Evolutionary conservation across 2,329 filamentous ascomycete genomes (phyloP).

Genomic region (Ceratocystiopsis brevicomis): DNA sequence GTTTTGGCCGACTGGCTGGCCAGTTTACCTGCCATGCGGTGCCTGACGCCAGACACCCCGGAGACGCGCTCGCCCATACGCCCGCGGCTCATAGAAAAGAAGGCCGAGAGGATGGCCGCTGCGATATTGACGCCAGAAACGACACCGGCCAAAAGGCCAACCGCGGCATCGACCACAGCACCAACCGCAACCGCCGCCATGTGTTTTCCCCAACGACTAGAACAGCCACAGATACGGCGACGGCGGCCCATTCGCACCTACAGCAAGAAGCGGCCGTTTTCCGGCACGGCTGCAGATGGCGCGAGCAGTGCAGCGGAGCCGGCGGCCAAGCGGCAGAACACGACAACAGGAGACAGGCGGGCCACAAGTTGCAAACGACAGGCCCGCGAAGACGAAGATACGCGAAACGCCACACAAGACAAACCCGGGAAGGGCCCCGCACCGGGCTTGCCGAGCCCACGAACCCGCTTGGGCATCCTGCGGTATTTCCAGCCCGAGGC

Average conservation of each 20-base stretch:
- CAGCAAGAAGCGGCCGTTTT: conserved; percentile 6
- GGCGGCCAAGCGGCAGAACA: background rate
- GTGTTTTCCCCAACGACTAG: no score
- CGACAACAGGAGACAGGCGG: background rate
- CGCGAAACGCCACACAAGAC: background rate
- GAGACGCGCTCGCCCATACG: conserved; percentile 4
- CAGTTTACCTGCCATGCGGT: conserved; percentile 1
- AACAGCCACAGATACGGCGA: no score
- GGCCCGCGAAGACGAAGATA: background rate
- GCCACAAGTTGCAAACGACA: no score
- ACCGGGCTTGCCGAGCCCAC: no score
- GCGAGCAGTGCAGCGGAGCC: background rate
- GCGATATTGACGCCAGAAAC: background rate
- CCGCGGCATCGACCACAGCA: background rate
- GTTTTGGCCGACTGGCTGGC: background rate
- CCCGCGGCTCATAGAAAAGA: background rate
- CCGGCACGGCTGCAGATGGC: background rate
- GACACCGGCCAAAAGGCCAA: background rate
- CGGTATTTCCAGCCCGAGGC: conserved; percentile 9
- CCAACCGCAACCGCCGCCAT: background rate
- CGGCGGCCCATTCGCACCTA: conserved; percentile 3
- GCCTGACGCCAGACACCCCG: conserved; percentile 7
- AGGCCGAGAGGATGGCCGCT: background rate
- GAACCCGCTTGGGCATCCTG: conserved; percentile 3
- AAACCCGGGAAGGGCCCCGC: background rate